Percentiles rank a stretch among this genome's conserved stretches.
Conservation (phyloP, 768 basidiomycete genomes). For the Lactifluus echinatus region DNA sequence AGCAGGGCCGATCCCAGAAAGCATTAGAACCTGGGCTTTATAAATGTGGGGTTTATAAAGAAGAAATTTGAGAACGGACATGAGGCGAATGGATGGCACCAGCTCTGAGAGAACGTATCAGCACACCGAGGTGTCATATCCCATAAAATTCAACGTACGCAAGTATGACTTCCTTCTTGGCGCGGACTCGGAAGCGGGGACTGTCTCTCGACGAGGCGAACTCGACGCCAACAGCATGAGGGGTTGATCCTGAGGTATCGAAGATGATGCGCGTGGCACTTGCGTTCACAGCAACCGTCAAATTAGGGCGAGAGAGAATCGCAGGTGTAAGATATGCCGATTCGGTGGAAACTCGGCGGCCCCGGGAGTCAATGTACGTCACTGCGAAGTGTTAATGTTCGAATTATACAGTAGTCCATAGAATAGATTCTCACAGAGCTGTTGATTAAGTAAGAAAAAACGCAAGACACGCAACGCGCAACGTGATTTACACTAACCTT, state of each 20-base stretch:
- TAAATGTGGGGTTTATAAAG: neutral
- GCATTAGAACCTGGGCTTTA: conserved; percentile 45
- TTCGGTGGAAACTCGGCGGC: conserved; percentile 53
- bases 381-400: conserved; percentile 33
- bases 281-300: conserved; percentile 50
- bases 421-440: conserved; percentile 25
- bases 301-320: conserved; percentile 55
- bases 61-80: conserved; percentile 22
- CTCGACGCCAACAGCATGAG: conserved; percentile 54
- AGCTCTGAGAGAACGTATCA: conserved; percentile 31
- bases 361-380: conserved; percentile 52
- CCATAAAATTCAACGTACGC: conserved; percentile 35
- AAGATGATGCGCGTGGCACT: conserved; percentile 53
- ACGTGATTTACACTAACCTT: conserved; percentile 34
- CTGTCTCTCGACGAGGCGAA: conserved; percentile 35
- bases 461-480: neutral
- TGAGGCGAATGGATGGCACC: conserved; percentile 60
- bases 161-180: conserved; percentile 52
- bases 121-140: neutral
- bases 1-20: conserved; percentile 70
- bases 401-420: neutral
- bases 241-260: conserved; percentile 26
- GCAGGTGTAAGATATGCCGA: conserved; percentile 57
- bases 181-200: conserved; percentile 36
- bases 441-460: neutral